These are phyloP conservation scores for Apiotrichum gracile DNA, from an alignment of 1,284 basidiomycete species.

Conservation along the genomic window DNA sequence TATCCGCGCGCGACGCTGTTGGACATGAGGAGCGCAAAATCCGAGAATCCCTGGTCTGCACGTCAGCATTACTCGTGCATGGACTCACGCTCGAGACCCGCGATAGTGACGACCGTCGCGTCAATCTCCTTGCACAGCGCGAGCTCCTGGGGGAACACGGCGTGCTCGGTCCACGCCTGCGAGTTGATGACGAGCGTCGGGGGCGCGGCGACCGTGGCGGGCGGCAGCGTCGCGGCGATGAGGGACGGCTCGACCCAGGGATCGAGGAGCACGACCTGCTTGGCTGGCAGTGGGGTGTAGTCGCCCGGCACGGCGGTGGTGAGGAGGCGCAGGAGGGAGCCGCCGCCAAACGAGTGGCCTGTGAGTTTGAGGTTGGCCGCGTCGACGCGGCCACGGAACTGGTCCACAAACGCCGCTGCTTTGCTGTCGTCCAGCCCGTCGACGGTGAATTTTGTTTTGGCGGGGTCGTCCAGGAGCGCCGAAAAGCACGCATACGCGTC, in stretches of 20 bases:
- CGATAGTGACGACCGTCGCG: constrained; percentile 31
- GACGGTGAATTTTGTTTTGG: not conserved
- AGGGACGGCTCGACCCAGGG: constrained; percentile 72
- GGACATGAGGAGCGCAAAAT: constrained; percentile 31
- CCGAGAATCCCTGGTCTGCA: constrained; percentile 42
- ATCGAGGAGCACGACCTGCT: constrained; percentile 58
- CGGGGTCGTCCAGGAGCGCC: constrained; percentile 11
- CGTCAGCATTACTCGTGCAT: not conserved
- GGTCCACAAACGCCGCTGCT: constrained; percentile 31
- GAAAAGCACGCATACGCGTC: constrained; percentile 49
- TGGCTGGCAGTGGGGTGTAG: constrained; percentile 52
- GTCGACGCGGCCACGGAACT: constrained; percentile 49
- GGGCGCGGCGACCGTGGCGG: constrained; percentile 28
- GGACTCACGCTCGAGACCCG: constrained; percentile 36
- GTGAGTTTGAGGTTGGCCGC: constrained; percentile 53
- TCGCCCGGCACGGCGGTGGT: constrained; percentile 14
- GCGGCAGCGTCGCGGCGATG: constrained; percentile 47
- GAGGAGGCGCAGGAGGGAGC: constrained; percentile 50
- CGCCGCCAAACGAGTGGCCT: constrained; percentile 73
- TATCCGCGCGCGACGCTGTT: constrained; percentile 16
- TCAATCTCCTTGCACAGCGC: constrained; percentile 49
- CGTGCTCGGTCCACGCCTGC: constrained; percentile 63
- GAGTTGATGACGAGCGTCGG: constrained; percentile 62
- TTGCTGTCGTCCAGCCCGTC: constrained; percentile 5
- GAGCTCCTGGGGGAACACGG: constrained; percentile 58